Evolutionary conservation across 768 basidiomycete species (phyloP).

Genomic region (Sarcodon aspratus): DNA sequence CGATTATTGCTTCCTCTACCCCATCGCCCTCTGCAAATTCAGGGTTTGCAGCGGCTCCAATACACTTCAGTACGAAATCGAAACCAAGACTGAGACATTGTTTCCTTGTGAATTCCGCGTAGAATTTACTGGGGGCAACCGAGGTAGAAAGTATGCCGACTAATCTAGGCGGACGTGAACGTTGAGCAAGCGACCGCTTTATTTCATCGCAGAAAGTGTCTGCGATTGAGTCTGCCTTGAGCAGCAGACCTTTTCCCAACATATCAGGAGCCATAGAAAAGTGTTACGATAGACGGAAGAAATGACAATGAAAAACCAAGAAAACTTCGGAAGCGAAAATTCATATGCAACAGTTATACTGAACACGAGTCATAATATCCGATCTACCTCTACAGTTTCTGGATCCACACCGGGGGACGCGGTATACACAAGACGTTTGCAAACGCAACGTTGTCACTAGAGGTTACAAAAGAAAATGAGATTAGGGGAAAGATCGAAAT

Average conservation of each 20-base stretch:
- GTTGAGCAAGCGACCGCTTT: constrained; percentile 27
- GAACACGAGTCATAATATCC: too few species aligned
- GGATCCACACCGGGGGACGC: too few species aligned
- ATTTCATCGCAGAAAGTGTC: constrained; percentile 64
- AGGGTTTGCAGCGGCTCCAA: constrained; percentile 48
- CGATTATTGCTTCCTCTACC: constrained; percentile 92
- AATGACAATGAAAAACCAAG: too few species aligned
- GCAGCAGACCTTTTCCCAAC: constrained; percentile 57
- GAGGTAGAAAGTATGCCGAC: constrained; percentile 88
- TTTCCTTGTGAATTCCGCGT: constrained; percentile 85
- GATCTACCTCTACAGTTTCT: too few species aligned
- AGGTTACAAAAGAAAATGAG: not conserved
- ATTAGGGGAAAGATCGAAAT: not conserved
- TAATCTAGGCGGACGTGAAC: constrained; percentile 49
- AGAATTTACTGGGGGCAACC: constrained; percentile 66
- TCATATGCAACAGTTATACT: too few species aligned
- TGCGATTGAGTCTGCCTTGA: constrained; percentile 73
- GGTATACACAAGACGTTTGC: too few species aligned
- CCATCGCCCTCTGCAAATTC: constrained; percentile 70
- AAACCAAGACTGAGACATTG: constrained; percentile 87
- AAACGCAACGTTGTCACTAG: too few species aligned
- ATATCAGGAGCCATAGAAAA: constrained; percentile 16
- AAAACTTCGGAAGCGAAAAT: too few species aligned
- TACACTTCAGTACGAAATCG: constrained; percentile 67
- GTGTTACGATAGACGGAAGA: too few species aligned